These are phyloP conservation scores for Lyophyllum shimeji DNA, from an alignment of 768 basidiomycete species.

Conservation along the genomic window DNA sequence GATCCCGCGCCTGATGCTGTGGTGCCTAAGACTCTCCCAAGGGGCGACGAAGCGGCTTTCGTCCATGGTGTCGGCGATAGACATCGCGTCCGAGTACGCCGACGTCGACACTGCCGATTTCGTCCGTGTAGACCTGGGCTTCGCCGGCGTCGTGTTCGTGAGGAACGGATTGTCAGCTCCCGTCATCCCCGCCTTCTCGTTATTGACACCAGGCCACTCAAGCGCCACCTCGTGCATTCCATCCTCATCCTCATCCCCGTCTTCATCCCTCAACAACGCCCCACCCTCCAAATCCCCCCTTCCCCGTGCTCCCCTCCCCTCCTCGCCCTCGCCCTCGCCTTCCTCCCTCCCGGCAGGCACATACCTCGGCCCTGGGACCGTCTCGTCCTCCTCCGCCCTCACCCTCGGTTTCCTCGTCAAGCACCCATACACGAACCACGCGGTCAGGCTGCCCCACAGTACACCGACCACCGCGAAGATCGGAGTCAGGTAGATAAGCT, in stretches of 20 bases:
- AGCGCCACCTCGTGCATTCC: constrained; percentile 13
- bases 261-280: constrained; percentile 4
- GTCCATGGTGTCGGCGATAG: constrained; percentile 21
- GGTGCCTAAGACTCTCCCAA: constrained; percentile 47
- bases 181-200: not conserved
- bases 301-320: no score
- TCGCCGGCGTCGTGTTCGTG: constrained; percentile 12
- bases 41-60: no score
- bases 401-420: constrained; percentile 23
- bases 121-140: constrained; percentile 6
- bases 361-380: constrained; percentile 23
- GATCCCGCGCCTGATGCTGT: constrained; percentile 52
- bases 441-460: constrained; percentile 26
- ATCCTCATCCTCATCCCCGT: constrained; percentile 4
- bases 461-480: constrained; percentile 30
- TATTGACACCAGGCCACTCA: constrained; percentile 16
- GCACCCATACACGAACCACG: constrained; percentile 38
- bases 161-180: constrained; percentile 31
- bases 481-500: constrained; percentile 27
- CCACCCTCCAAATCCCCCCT: constrained; percentile 15
- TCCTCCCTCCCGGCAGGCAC: constrained; percentile 18
- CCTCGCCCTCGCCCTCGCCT: no score
- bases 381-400: constrained; percentile 2
- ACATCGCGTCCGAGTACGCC: constrained; percentile 11
- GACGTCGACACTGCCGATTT: constrained; percentile 17